A percentile compares a stretch with the other conserved stretches of the same genome.
phyloP scores from a whole-genome alignment of 2,329 filamentous ascomycete genomes.

The Ceratocystiopsis minuta region DNA sequence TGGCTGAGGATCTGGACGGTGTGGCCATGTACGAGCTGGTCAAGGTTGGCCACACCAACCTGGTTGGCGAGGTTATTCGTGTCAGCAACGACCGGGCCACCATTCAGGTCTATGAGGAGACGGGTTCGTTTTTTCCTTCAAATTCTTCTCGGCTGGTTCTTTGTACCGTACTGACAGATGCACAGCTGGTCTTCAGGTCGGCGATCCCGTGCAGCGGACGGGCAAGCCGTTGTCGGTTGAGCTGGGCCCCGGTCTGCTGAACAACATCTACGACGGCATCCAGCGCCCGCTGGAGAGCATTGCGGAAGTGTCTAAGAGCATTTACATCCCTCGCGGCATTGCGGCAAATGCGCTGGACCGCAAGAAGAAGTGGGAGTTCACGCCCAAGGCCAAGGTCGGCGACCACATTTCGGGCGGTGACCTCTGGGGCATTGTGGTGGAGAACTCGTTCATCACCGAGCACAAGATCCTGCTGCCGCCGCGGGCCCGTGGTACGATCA shows the following conservation, averaged over 20 bases:
- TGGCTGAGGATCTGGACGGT: constrained; percentile 96
- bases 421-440: constrained; percentile 83
- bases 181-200: constrained; percentile 80
- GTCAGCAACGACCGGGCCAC: constrained; percentile 91
- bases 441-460: constrained; percentile 86
- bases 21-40: constrained; percentile 99
- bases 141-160: too few species aligned
- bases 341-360: constrained; percentile 74
- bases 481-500: constrained; percentile 79
- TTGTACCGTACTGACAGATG: neutral
- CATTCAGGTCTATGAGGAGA: constrained; percentile 98
- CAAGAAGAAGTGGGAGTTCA: constrained; percentile 92
- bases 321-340: constrained; percentile 96
- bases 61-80: constrained; percentile 95
- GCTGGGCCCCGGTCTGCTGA: constrained; percentile 88
- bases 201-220: constrained; percentile 78
- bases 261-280: constrained; percentile 99
- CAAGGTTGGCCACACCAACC: constrained; percentile 75
- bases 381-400: constrained; percentile 76
- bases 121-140: constrained; percentile 41
- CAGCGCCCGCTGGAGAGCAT: constrained; percentile 86
- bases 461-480: constrained; percentile 90
- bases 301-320: constrained; percentile 57
- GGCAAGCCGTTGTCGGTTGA: constrained; percentile 96
- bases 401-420: constrained; percentile 95